Percentiles rank a stretch among this genome's conserved stretches.
Conservation (phyloP, 73 alveolate genomes). For the Tetrahymena elliotti region DNA sequence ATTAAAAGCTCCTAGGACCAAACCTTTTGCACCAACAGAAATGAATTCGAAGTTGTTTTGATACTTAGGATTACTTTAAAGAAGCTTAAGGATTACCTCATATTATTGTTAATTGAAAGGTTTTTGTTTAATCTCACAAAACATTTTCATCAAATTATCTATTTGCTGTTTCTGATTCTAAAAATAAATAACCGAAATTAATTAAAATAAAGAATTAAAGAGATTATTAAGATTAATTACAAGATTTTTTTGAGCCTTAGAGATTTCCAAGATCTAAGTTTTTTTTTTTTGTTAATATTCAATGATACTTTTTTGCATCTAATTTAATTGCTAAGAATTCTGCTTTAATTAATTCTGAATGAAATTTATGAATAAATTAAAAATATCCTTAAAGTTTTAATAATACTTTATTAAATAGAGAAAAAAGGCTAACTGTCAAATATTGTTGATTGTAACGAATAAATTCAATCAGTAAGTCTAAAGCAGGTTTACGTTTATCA, state of each 20-base stretch:
- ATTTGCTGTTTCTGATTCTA: neutral
- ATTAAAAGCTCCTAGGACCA: neutral
- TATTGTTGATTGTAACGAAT: too few relatives aligned
- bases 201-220: too few relatives aligned
- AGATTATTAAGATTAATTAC: too few relatives aligned
- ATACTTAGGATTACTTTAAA: neutral
- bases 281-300: too few relatives aligned
- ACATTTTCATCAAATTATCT: neutral
- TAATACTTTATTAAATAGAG: neutral
- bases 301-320: too few relatives aligned
- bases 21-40: neutral
- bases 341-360: neutral
- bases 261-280: neutral
- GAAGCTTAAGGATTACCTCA: neutral
- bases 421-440: neutral
- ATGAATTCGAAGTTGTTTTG: neutral
- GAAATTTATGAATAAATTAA: too few relatives aligned
- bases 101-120: neutral
- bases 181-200: too few relatives aligned
- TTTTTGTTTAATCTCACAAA: neutral
- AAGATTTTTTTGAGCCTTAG: neutral
- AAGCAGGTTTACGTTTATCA: neutral
- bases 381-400: too few relatives aligned
- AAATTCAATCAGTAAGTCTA: neutral
- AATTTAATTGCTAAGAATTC: neutral